Evolutionary conservation across 2,329 filamentous ascomycete species (phyloP), one percentile per base, ranked within the genome.

Genomic region (Zymoseptoria passerinii): DNA sequence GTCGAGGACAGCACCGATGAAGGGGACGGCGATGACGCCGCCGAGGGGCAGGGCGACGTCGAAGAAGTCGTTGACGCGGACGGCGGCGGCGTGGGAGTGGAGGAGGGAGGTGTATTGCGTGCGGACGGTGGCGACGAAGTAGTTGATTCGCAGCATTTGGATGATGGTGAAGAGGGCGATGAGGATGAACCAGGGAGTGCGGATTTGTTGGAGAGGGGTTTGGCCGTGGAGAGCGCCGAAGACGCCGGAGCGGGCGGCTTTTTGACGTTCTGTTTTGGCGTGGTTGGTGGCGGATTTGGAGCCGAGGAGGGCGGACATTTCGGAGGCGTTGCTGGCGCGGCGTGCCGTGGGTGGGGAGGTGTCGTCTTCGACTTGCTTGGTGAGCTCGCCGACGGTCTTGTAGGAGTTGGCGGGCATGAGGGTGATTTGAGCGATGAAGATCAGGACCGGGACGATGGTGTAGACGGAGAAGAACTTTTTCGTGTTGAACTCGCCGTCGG

Each of bases 41-140:
- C 92, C 91, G 0, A 95, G 74, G 0, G 91, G 92, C 1, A 96
- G 80, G 19, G 90, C 85, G n/a, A 89, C 75, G 68, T 96, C 91
- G 74, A 96, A 96, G 73, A 92, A 86, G 58, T 87, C 81, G 75
- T 95, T 96, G 69, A 96, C 80, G 57, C 81, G 75, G 8, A 84
- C 79, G 0, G 90, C 89, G 58, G 80, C 78, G 1, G 76, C 72
- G 59, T 78, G 77, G 9, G 83, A 83, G 51, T 78, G 78, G 16
- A 96, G 82, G 8, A 96, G 81, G 66, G 85, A 86, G 50, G 84
- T 82, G 74, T 95, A 95, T 72, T 96, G 91, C 1, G 86, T 80
- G 1, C 88, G 82, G 62, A 95, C 86, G 2, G 91, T 95, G 3
- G 91, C 90, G 55, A 96, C 89, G 71, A 95, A 95, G 77, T 91